phyloP scores from a whole-genome alignment of 805 yeast species.

The Ogataea corticis region DNA sequence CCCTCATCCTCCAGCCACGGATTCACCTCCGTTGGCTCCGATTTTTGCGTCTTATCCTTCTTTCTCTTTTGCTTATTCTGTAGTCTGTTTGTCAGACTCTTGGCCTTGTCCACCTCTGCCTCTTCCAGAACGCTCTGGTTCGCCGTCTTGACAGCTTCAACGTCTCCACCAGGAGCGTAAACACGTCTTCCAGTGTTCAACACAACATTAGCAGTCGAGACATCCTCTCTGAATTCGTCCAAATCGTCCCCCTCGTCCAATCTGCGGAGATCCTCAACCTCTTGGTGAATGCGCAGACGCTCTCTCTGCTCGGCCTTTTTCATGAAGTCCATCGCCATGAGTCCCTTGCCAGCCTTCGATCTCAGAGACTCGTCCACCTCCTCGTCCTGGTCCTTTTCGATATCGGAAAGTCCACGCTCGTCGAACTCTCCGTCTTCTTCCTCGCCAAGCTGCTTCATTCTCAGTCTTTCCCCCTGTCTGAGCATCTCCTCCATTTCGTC shows the following conservation, averaged over 20 bases:
- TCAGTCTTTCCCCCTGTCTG: conserved; percentile 77
- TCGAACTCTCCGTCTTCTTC: conserved; percentile 46
- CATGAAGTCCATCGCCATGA: conserved; percentile 95
- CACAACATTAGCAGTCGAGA: conserved; percentile 46
- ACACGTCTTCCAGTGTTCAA: conserved; percentile 79
- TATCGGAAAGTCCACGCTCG: conserved; percentile 48
- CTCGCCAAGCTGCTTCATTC: conserved; percentile 68
- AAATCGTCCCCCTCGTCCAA: conserved; percentile 39
- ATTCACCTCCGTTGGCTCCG: conserved; percentile 32
- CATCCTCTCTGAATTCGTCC: conserved; percentile 36
- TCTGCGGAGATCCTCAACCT: conserved; percentile 50
- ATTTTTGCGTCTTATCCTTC: conserved; percentile 8
- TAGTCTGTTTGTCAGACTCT: conserved; percentile 45
- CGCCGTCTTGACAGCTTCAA: conserved; percentile 37
- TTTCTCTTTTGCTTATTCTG: conserved; percentile 13
- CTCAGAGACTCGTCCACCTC: conserved; percentile 37
- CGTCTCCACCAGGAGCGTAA: conserved; percentile 59
- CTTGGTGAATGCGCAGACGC: conserved; percentile 56
- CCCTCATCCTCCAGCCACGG: conserved; percentile 48
- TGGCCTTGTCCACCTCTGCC: conserved; percentile 50
- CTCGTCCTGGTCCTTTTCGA: conserved; percentile 45
- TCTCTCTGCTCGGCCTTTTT: conserved; percentile 78
- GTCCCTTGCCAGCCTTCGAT: conserved; percentile 75
- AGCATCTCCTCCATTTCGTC: conserved; percentile 94
- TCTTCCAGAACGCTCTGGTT: conserved; percentile 44